Percentiles rank a stretch among this genome's conserved stretches.
Conservation (phyloP, 371 early-diverging fungal genomes). For the Mycotypha africana region DNA sequence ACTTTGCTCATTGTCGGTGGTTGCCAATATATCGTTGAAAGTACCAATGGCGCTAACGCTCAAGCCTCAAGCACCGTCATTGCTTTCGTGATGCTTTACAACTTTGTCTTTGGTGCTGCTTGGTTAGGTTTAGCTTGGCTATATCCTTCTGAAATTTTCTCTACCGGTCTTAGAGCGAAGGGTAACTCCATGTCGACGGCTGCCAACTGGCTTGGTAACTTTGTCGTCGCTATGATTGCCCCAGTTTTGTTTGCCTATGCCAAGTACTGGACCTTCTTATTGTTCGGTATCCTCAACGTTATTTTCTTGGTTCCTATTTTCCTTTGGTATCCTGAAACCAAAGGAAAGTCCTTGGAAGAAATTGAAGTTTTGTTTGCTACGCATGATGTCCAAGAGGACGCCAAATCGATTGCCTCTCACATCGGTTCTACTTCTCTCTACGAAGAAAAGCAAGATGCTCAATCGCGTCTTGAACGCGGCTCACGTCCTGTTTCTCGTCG, state of each 20-base stretch:
- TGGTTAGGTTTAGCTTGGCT: constrained; percentile 54
- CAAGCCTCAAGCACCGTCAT: constrained; percentile 19
- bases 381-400: constrained; percentile 29
- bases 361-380: constrained; percentile 51
- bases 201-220: constrained; percentile 66
- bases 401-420: constrained; percentile 31
- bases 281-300: constrained; percentile 46
- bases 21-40: constrained; percentile 10
- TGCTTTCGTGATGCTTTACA: constrained; percentile 36
- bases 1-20: constrained; percentile 22
- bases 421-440: constrained; percentile 28
- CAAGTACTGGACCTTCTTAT: constrained; percentile 45
- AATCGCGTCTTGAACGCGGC: constrained; percentile 28
- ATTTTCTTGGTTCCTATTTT: constrained; percentile 40
- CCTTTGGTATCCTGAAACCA: constrained; percentile 50
- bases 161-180: constrained; percentile 31
- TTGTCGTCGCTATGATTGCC: constrained; percentile 41
- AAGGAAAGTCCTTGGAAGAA: constrained; percentile 50
- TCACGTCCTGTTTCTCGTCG: constrained; percentile 39
- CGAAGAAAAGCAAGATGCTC: constrained; percentile 29
- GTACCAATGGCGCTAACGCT: constrained; percentile 1
- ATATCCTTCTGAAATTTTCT: constrained; percentile 59
- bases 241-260: constrained; percentile 36
- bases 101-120: constrained; percentile 51
- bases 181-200: constrained; percentile 54